Base-by-base conservation (phyloP, 805 yeast genomes). In the Blastobotrys attinorum region DNA sequence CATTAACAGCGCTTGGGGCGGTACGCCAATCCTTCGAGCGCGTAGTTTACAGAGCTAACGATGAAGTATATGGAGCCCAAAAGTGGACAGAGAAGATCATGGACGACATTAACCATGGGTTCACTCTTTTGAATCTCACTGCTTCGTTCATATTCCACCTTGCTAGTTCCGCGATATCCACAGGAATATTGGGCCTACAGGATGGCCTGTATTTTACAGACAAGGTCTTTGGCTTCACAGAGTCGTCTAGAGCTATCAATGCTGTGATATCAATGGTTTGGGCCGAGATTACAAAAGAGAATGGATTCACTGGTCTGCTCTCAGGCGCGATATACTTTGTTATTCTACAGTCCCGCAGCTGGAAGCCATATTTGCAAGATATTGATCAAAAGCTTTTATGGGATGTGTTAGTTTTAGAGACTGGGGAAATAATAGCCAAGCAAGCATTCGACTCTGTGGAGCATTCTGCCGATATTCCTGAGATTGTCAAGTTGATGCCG, bases 391-490 rank as follows among this genome's bases (percentile, higher is more conserved):
- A 55, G n/a, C 51, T 55, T 10, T 38, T 60, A 13, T 60, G 64
- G 63, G 63, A 60, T 37, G 64, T 59, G 18, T 57, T 58, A 6
- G 61, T 59, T 6, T 45, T 60, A 8, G 63, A 60, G n/a, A 55
- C 54, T 2, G 63, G 64, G 18, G 60, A 56, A 25, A 45, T 51
- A 6, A 33, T 54, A 8, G 50, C 55, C 3, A 25, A 11, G 11
- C 29, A 25, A 25, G 11, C 11, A 11, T 11, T 11, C 29, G 29
- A 8, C 29, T n/a, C n/a, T n/a, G n/a, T n/a, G n/a, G n/a, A n/a
- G n/a, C n/a, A n/a, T n/a, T n/a, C n/a, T n/a, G n/a, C n/a, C n/a
- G n/a, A n/a, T n/a, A n/a, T n/a, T n/a, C n/a, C n/a, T n/a, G n/a
- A n/a, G n/a, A n/a, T n/a, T n/a, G n/a, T n/a, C n/a, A n/a, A n/a